Base-by-base conservation (phyloP, 805 yeast species). In the Barnettozyma siamensis region DNA sequence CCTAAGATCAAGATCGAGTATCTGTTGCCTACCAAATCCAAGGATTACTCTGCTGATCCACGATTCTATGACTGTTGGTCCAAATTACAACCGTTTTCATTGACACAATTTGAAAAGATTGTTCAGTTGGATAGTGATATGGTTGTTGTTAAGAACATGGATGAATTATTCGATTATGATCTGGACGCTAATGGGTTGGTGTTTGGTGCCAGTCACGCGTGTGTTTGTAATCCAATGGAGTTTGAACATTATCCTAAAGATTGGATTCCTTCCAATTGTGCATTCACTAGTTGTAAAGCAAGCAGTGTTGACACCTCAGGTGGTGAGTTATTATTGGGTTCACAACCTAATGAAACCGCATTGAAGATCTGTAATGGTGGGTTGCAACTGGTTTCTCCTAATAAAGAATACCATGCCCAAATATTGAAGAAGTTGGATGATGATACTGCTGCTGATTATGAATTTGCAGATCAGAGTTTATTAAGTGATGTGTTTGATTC, bases 11-110 rank as follows among this genome's bases (percentile, higher is more conserved):
- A 59, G 40, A 65, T 76, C 13, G 64, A 66, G 16, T 63, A 68
- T 39, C 57, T 78, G 21, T 49, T 66, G 5, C 82, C 81, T 1
- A 51, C 58, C 2, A 57, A 53, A 15, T 60, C 63, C 45, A 72
- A 70, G 48, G 73, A 71, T 42, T 73, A 73, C 48, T 57, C 67
- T 10, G 58, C 66, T 29, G 83, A 78, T 48, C 65, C 72, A 10
- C 59, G 83, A 28, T 78, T 78, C 58, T 62, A 70, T 50, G 82
- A 77, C 53, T 75, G 81, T 48, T 78, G 82, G 81, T 67, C 81
- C 23, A 78, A 78, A 57, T 56, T 78, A 37, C 78, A 74, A 58
- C 73, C 78, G 9, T 78, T 78, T 53, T 63, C 68, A 19, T 59
- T 78, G 40, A 48, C 55, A 10, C 74, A 76, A 47, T 78, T 67